phyloP scores from a whole-genome alignment of 176 grass and related monocot genomes.

The Ensete ventricosum region DNA sequence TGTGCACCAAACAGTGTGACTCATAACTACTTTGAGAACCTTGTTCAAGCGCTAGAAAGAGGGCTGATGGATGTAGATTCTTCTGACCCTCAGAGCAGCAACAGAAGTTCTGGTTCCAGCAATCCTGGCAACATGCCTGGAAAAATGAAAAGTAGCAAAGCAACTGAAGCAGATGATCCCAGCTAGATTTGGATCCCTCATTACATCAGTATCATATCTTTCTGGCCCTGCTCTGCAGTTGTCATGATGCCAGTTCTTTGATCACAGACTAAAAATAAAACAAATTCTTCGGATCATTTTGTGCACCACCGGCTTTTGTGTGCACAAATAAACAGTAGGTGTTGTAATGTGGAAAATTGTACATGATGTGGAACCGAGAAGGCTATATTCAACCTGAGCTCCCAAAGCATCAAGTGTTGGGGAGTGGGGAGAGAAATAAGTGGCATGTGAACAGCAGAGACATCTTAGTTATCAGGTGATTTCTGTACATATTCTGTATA shows the following conservation, averaged over 20 bases:
- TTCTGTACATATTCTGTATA: background rate
- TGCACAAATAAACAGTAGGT: too few species aligned
- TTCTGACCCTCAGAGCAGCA: slow-evolving; percentile 52
- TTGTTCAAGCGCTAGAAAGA: slow-evolving; percentile 83
- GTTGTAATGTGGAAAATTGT: background rate
- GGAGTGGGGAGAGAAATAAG: background rate
- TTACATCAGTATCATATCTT: slow-evolving; percentile 20
- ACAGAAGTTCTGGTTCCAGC: slow-evolving; percentile 60
- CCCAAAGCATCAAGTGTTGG: background rate
- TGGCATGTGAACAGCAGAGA: background rate
- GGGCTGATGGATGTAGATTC: slow-evolving; percentile 85
- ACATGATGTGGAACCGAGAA: background rate
- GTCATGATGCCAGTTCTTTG: slow-evolving; percentile 42
- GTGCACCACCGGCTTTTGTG: too few species aligned
- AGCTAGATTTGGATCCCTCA: slow-evolving; percentile 34
- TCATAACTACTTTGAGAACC: slow-evolving; percentile 98
- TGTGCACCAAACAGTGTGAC: slow-evolving; percentile 57
- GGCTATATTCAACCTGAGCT: background rate
- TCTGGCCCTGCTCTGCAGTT: slow-evolving; percentile 87
- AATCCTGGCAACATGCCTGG: slow-evolving; percentile 37
- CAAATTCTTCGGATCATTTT: too few species aligned
- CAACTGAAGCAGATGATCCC: slow-evolving; percentile 31
- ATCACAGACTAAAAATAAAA: slow-evolving; percentile 29
- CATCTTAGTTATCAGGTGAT: background rate
- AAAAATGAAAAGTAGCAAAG: slow-evolving; percentile 58